A percentile compares a stretch with the other conserved stretches of the same genome.
phyloP scores from a whole-genome alignment of 108 stramenopile genomes.

The Phaeodactylum tricornutum region DNA sequence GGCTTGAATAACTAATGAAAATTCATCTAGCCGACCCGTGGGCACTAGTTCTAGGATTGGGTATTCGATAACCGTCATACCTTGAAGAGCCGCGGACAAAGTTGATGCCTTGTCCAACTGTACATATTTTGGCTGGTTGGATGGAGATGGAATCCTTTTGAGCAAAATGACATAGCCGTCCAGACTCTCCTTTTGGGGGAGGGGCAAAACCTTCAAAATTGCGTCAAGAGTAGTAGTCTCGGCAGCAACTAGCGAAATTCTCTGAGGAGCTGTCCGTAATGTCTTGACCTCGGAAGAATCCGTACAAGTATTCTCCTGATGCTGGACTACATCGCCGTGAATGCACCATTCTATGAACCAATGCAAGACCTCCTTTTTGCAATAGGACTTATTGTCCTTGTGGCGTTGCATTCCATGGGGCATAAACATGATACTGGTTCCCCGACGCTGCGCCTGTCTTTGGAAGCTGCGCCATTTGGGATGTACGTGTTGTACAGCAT shows the following conservation, averaged over 20 bases:
- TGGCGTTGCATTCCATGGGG: slow-evolving; percentile 56
- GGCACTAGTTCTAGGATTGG: background rate
- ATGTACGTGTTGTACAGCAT: slow-evolving; percentile 8
- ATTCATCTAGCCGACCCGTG: background rate
- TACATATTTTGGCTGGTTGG: no score
- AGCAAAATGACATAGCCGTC: background rate
- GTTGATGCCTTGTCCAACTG: no score
- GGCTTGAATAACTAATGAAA: background rate
- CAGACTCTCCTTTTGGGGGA: no score
- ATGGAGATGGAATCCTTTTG: background rate
- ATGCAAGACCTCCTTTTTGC: slow-evolving; percentile 7
- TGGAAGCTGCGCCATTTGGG: slow-evolving; percentile 31
- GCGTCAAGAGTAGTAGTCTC: background rate
- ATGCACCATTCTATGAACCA: background rate
- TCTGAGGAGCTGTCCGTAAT: background rate
- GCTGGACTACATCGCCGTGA: background rate
- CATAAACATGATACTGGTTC: slow-evolving; percentile 47
- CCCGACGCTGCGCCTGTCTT: slow-evolving; percentile 41
- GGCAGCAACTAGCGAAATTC: background rate
- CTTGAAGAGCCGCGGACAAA: no score
- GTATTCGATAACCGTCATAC: no score
- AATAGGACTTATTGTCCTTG: slow-evolving; percentile 44
- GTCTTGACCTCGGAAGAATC: background rate
- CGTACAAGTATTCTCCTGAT: background rate
- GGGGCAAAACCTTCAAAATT: no score